These are phyloP conservation scores for Cercospora zeina DNA, from an alignment of 2,329 filamentous ascomycete species.

Conservation along the genomic window DNA sequence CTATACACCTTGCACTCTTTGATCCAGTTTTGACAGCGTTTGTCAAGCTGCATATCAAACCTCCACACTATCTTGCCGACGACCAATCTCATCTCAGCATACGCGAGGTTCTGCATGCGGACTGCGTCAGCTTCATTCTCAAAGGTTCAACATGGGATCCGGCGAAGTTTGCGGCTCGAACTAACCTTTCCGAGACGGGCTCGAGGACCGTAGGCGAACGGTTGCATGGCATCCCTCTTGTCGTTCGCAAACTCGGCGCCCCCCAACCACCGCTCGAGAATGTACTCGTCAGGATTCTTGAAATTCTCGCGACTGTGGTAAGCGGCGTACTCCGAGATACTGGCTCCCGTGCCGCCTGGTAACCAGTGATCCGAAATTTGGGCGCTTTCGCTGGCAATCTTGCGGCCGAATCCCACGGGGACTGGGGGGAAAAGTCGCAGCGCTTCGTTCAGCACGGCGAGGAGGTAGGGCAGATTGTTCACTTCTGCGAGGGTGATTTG, in stretches of 20 bases:
- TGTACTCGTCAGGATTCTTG: constrained; percentile 27
- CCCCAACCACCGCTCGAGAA: constrained; percentile 45
- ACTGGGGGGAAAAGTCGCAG: constrained; percentile 45
- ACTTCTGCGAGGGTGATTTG: constrained; percentile 42
- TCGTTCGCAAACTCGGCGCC: constrained; percentile 28
- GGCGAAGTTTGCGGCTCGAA: not conserved
- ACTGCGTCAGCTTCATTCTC: not conserved
- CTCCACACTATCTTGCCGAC: constrained; percentile 41
- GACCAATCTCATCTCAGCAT: constrained; percentile 41
- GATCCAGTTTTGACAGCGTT: no score
- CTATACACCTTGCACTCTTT: no score
- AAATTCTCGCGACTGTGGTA: constrained; percentile 31
- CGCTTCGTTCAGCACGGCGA: constrained; percentile 42
- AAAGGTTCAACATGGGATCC: not conserved
- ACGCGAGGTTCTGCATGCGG: constrained; percentile 27
- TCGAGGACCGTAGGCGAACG: constrained; percentile 38
- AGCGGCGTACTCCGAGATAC: constrained; percentile 24
- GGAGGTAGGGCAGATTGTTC: constrained; percentile 42
- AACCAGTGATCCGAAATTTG: not conserved
- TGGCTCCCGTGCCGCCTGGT: not conserved
- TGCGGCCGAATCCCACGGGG: constrained; percentile 16
- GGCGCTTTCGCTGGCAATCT: not conserved
- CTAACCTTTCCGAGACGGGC: constrained; percentile 39
- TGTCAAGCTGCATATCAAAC: constrained; percentile 33
- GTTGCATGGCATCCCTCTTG: constrained; percentile 25